Evolutionary conservation across 148 eudicot species (phyloP).

Genomic region (Dianthus caryophyllus): DNA sequence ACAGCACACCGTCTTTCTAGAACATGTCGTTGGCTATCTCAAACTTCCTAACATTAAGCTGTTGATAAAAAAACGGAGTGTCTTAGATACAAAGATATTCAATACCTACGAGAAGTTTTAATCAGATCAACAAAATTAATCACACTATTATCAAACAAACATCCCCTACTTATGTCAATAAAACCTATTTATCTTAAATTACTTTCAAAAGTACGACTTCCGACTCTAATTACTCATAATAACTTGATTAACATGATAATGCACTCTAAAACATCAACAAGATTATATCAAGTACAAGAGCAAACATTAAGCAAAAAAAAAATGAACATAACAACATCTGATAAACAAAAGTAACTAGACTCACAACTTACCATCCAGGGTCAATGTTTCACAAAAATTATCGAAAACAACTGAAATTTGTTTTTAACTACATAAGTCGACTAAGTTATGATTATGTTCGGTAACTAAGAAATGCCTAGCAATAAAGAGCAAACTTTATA

Average conservation of each 20-base stretch:
- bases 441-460: too few species aligned
- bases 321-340: not conserved
- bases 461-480: too few species aligned
- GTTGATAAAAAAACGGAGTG: conserved; percentile 15
- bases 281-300: too few species aligned
- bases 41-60: conserved; percentile 48
- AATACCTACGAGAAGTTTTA: not conserved
- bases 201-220: too few species aligned
- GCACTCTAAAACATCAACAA: not conserved
- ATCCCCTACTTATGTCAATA: not conserved
- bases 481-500: too few species aligned
- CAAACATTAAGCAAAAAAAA: not conserved
- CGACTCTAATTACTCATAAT: too few species aligned
- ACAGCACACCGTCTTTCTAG: conserved; percentile 79
- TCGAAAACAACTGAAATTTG: too few species aligned
- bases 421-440: too few species aligned
- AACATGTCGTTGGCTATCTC: conserved; percentile 84
- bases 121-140: not conserved
- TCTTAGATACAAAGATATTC: conserved; percentile 4
- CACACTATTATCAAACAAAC: not conserved
- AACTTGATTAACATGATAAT: too few species aligned
- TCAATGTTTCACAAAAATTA: too few species aligned
- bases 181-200: not conserved
- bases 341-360: too few species aligned
- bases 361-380: too few species aligned